Conservation (phyloP, 2,329 filamentous ascomycete genomes). For the Cordyceps javanica region DNA sequence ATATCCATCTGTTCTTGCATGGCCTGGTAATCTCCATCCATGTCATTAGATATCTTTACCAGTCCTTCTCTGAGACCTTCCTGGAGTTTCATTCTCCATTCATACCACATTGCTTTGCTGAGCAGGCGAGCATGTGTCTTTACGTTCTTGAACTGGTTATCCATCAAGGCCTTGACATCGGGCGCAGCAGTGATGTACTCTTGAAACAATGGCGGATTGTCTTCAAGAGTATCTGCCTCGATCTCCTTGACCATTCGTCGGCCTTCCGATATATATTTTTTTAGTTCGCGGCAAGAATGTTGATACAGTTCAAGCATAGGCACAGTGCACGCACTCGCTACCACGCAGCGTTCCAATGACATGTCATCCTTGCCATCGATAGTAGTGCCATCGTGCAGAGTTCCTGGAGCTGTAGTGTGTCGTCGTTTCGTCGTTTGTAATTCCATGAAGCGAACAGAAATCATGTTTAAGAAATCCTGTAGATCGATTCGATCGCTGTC, state of each 20-base stretch:
- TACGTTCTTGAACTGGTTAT: conserved; percentile 95
- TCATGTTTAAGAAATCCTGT: conserved; percentile 90
- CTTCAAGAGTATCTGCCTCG: conserved; percentile 78
- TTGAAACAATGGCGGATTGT: conserved; percentile 85
- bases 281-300: conserved; percentile 90
- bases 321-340: conserved; percentile 83
- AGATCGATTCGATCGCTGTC: conserved; percentile 64
- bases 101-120: conserved; percentile 97
- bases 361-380: conserved; percentile 43
- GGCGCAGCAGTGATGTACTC: conserved; percentile 84
- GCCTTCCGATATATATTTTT: conserved; percentile 93
- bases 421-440: conserved; percentile 91
- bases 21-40: conserved; percentile 65
- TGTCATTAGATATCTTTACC: conserved; percentile 65
- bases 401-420: conserved; percentile 65
- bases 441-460: conserved; percentile 97
- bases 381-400: conserved; percentile 35
- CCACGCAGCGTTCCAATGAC: conserved; percentile 70
- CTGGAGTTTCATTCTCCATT: conserved; percentile 89
- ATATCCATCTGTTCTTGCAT: conserved; percentile 63
- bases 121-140: conserved; percentile 85
- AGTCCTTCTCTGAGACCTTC: conserved; percentile 76
- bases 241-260: conserved; percentile 85
- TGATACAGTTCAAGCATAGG: conserved; percentile 94
- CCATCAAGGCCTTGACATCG: conserved; percentile 80